Evolutionary conservation across 805 yeast genomes (phyloP).

Genomic region (Lipomyces sp.): DNA sequence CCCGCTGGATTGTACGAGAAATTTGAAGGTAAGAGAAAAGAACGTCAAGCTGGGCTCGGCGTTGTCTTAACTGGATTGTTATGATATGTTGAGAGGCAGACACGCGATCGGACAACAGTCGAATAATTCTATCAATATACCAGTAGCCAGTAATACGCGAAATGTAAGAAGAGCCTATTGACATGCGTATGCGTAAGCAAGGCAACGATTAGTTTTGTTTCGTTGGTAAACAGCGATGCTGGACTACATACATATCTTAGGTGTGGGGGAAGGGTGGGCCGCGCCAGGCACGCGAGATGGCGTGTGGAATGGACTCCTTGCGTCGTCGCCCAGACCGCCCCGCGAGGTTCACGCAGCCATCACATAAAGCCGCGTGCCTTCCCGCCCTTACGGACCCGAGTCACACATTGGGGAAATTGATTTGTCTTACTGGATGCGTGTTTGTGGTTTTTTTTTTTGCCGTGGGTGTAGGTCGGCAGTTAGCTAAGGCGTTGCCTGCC

Average conservation of each 20-base stretch:
- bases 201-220: not conserved
- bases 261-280: not conserved
- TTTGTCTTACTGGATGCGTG: too few relatives aligned
- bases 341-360: not conserved
- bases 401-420: too few relatives aligned
- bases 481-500: too few relatives aligned
- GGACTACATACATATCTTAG: not conserved
- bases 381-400: not conserved
- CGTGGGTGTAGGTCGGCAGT: too few relatives aligned
- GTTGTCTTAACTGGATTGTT: not conserved
- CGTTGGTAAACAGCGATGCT: not conserved
- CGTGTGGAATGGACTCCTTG: conserved; percentile 1
- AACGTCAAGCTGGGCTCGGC: not conserved
- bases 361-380: not conserved
- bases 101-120: not conserved
- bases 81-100: not conserved
- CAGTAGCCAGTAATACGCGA: not conserved
- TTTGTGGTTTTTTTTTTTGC: too few relatives aligned
- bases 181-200: not conserved
- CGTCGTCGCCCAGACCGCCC: not conserved
- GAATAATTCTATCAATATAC: not conserved
- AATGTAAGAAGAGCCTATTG: not conserved
- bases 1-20: not conserved
- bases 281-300: not conserved
- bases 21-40: not conserved